These are phyloP conservation scores for Westerdykella sp. DNA, from an alignment of 2,329 filamentous ascomycete species.

Conservation along the genomic window DNA sequence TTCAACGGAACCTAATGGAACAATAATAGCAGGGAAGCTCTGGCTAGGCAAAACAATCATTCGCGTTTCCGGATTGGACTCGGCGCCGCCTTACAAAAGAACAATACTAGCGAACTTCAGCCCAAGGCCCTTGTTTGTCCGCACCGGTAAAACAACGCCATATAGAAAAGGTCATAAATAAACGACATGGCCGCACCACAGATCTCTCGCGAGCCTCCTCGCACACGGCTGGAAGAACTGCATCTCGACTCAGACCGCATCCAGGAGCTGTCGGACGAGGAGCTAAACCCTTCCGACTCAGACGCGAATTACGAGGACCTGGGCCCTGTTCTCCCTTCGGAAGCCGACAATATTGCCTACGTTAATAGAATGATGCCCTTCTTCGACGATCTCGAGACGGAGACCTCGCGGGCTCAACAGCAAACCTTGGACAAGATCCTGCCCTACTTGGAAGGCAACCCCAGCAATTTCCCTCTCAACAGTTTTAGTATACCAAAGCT, in stretches of 20 bases:
- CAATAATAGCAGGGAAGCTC: conserved; percentile 2
- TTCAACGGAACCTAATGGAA: not conserved
- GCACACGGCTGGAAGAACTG: conserved; percentile 24
- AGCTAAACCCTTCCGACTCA: not conserved
- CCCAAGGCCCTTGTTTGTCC: conserved; percentile 12
- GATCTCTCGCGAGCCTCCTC: conserved; percentile 14
- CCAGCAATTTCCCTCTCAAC: conserved; percentile 55
- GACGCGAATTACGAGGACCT: conserved; percentile 35
- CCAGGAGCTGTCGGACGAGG: conserved; percentile 33
- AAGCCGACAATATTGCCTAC: conserved; percentile 25
- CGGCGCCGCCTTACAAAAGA: conserved; percentile 1
- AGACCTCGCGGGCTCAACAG: conserved; percentile 62
- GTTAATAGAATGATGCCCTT: conserved; percentile 39
- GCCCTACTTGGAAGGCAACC: conserved; percentile 56
- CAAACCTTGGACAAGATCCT: conserved; percentile 63
- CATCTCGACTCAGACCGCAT: conserved; percentile 21
- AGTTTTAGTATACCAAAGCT: conserved; percentile 67
- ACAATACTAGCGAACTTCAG: conserved; percentile 13
- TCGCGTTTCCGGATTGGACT: not conserved
- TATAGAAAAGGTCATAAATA: conserved; percentile 3
- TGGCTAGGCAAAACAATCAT: not conserved
- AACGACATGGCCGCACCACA: conserved; percentile 23
- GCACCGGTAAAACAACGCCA: conserved; percentile 7
- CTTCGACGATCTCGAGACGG: conserved; percentile 63
- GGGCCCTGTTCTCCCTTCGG: conserved; percentile 21